A percentile compares a stretch with the other conserved stretches of the same genome.
These are phyloP conservation scores for Russula abietina DNA, from an alignment of 768 basidiomycete genomes.

Conservation along the genomic window DNA sequence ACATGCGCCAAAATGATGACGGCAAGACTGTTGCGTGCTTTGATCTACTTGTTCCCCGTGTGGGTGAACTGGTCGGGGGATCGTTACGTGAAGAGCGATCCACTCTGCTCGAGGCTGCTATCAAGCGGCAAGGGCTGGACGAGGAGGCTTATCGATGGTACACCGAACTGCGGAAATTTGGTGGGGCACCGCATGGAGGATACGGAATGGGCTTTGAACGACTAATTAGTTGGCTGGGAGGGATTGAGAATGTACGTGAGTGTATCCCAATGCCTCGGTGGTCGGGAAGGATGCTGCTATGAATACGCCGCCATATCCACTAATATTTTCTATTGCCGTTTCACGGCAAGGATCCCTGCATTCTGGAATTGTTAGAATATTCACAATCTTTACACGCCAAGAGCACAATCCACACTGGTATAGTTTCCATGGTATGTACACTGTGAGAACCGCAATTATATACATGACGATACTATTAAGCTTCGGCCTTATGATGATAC, in stretches of 20 bases:
- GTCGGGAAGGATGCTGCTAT: constrained; percentile 73
- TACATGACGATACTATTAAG: constrained; percentile 13
- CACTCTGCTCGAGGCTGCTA: constrained; percentile 44
- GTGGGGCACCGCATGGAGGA: constrained; percentile 88
- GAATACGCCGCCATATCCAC: constrained; percentile 13
- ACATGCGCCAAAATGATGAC: constrained; percentile 73
- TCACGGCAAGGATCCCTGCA: neutral
- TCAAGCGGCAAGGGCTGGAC: constrained; percentile 45
- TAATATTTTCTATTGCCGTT: neutral
- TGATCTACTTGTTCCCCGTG: constrained; percentile 80
- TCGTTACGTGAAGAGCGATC: constrained; percentile 79
- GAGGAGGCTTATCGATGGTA: constrained; percentile 60
- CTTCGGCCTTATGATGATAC: constrained; percentile 6
- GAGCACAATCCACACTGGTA: constrained; percentile 18
- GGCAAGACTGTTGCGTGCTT: constrained; percentile 82
- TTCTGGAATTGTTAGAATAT: neutral
- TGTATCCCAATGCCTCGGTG: constrained; percentile 89
- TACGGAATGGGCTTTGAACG: constrained; percentile 97
- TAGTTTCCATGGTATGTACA: constrained; percentile 15
- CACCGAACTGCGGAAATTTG: constrained; percentile 73
- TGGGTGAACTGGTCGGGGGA: constrained; percentile 91
- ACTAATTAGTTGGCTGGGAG: constrained; percentile 79
- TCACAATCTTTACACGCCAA: neutral
- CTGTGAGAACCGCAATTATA: constrained; percentile 5
- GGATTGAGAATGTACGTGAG: constrained; percentile 87